Evolutionary conservation across 495 filamentous ascomycete species (phyloP).

Genomic region (Achaetomiella virescens): DNA sequence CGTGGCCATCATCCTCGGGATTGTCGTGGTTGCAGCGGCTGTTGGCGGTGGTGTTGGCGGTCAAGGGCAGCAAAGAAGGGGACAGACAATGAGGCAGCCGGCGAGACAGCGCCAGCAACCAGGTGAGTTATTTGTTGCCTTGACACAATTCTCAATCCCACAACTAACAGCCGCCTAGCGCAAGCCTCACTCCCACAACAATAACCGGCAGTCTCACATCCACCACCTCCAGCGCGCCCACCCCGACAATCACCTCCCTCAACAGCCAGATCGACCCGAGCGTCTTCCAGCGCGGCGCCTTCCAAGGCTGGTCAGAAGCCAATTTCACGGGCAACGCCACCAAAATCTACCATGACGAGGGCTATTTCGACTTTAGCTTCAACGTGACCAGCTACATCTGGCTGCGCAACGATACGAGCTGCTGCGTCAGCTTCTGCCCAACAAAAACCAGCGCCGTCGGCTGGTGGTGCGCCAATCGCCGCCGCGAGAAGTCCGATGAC

Average conservation of each 20-base stretch:
- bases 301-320: slow-evolving; percentile 17
- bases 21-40: slow-evolving; percentile 20
- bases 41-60: slow-evolving; percentile 28
- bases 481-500: neutral
- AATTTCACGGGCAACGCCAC: slow-evolving; percentile 15
- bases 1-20: slow-evolving; percentile 4
- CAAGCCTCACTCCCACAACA: neutral
- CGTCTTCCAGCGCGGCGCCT: slow-evolving; percentile 8
- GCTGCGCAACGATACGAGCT: slow-evolving; percentile 15
- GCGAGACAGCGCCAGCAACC: neutral
- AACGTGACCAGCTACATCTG: slow-evolving; percentile 21
- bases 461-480: slow-evolving; percentile 15
- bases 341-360: slow-evolving; percentile 12
- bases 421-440: slow-evolving; percentile 26
- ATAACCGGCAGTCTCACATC: slow-evolving; percentile 1
- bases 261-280: slow-evolving; percentile 16
- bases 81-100: neutral
- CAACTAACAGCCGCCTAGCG: neutral
- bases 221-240: slow-evolving; percentile 1
- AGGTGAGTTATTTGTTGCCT: neutral
- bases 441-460: slow-evolving; percentile 11
- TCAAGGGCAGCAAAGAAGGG: slow-evolving; percentile 1
- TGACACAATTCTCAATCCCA: neutral
- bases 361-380: slow-evolving; percentile 20
- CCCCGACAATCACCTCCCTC: slow-evolving; percentile 9